A percentile compares a stretch with the other conserved stretches of the same genome.
phyloP scores from a whole-genome alignment of 176 grass and related monocot genomes.

The Aegilops longissima region DNA sequence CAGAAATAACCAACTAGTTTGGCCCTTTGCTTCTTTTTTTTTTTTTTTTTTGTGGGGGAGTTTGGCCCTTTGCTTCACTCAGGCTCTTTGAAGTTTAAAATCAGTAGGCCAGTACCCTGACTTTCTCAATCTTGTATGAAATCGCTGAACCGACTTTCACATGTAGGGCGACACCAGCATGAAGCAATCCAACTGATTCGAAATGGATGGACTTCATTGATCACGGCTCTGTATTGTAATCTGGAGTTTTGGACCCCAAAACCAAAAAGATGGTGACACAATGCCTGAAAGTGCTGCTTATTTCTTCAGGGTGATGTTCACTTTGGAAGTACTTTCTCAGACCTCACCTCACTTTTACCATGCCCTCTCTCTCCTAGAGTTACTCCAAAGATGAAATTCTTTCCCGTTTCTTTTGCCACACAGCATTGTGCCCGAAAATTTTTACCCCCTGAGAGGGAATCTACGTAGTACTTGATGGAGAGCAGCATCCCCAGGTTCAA shows the following conservation, averaged over 20 bases:
- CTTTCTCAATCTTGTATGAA: neutral
- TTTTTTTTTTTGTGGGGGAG: neutral
- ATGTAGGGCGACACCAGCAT: too few species aligned
- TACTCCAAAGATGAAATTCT: slow-evolving; percentile 36
- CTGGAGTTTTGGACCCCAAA: neutral
- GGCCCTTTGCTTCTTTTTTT: slow-evolving; percentile 31
- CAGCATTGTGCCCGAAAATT: too few species aligned
- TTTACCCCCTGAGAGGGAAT: too few species aligned
- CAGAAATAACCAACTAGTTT: slow-evolving; percentile 47
- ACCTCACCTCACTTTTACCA: slow-evolving; percentile 44
- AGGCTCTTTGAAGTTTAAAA: slow-evolving; percentile 20
- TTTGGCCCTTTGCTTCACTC: slow-evolving; percentile 49
- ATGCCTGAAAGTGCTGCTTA: slow-evolving; percentile 45
- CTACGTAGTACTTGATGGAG: too few species aligned
- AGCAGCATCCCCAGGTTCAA: too few species aligned
- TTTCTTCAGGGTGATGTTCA: slow-evolving; percentile 50
- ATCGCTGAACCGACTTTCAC: too few species aligned
- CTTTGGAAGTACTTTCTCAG: slow-evolving; percentile 51
- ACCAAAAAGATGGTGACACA: too few species aligned
- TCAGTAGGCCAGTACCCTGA: slow-evolving; percentile 16
- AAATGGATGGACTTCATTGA: too few species aligned
- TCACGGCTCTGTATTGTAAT: too few species aligned
- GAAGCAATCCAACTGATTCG: too few species aligned
- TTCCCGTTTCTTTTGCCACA: slow-evolving; percentile 29
- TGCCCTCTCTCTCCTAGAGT: slow-evolving; percentile 43